Base-by-base conservation (phyloP, 2,329 filamentous ascomycete species). In the Pyrenophora seminiperda region DNA sequence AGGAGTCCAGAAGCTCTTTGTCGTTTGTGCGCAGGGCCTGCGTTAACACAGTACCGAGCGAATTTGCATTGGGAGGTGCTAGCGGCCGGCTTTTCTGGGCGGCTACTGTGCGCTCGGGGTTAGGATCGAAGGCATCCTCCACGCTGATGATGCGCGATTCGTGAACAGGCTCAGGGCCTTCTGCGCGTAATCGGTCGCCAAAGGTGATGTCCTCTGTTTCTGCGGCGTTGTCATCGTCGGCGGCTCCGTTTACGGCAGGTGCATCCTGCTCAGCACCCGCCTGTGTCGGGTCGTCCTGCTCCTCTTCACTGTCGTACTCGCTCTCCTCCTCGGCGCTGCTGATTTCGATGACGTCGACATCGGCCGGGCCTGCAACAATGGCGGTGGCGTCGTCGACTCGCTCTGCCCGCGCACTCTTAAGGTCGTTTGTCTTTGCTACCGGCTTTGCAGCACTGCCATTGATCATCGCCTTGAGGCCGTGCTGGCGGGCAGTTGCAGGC, bases 11-110 rank as follows among this genome's bases (percentile, higher is more conserved):
- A 43, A 97, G 87, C 56, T 88, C 86, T 55, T 83, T 82, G 76
- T 99, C 94, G 75, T 97, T 94, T 54, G 92, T 97, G 66, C 88
- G 89, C 48, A 99, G 86, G 5, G 94, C 91, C 74, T 97, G 93
- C 11, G 91, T 87, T 52, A 99, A 86, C n/a, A 97, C 91, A 4
- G 91, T 96, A 39, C 89, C 88, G 41, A 99, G 83, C 5, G 93
- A 96, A 51, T 90, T 86, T 51, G 88, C 86, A 10, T 86, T 86
- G 10, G 87, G 88, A 15, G 84, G 78, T 14, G 81, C 80, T 54
- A 88, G 77, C 46, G 76, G 73, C 31, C 77, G 77, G 41, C 67
- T 73, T 30, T 74, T 70, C 9, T 66, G 61, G 14, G 76, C 68
- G 39, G 77, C 74, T n/a, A 68, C 64, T 31, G 80, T 71, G 77